phyloP scores from a whole-genome alignment of 768 basidiomycete genomes.

The Termitomyces sp. region DNA sequence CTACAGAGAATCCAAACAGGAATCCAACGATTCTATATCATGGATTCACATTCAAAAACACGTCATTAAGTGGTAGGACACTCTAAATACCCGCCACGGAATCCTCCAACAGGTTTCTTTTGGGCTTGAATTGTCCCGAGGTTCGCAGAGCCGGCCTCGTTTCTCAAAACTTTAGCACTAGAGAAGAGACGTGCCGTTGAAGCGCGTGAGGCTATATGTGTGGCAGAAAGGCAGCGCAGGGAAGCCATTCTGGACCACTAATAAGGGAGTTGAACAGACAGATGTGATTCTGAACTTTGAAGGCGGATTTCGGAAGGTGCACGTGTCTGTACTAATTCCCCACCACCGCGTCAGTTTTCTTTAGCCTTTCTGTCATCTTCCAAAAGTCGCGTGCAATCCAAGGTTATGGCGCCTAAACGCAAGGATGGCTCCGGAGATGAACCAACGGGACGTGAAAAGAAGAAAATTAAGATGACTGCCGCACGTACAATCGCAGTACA shows the following conservation, averaged over 20 bases:
- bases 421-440: constrained; percentile 32
- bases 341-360: neutral
- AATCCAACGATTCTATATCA: constrained; percentile 72
- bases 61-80: constrained; percentile 1
- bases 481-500: constrained; percentile 74
- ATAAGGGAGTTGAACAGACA: neutral
- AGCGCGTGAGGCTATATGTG: constrained; percentile 13
- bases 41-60: constrained; percentile 9
- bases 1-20: constrained; percentile 86
- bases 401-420: constrained; percentile 37
- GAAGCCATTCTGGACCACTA: constrained; percentile 31
- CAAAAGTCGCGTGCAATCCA: neutral
- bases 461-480: constrained; percentile 62
- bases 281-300: neutral
- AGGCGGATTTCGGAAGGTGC: constrained; percentile 9
- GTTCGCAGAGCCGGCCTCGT: constrained; percentile 44
- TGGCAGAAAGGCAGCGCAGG: constrained; percentile 27
- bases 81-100: constrained; percentile 56
- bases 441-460: constrained; percentile 52
- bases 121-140: constrained; percentile 54
- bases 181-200: constrained; percentile 38
- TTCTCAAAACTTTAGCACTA: constrained; percentile 40
- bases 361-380: neutral
- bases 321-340: constrained; percentile 9
- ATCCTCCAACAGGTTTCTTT: constrained; percentile 76